These are phyloP conservation scores for Nyctanthes arbortristis DNA, from an alignment of 257 asterid genomes.

Conservation along the genomic window DNA sequence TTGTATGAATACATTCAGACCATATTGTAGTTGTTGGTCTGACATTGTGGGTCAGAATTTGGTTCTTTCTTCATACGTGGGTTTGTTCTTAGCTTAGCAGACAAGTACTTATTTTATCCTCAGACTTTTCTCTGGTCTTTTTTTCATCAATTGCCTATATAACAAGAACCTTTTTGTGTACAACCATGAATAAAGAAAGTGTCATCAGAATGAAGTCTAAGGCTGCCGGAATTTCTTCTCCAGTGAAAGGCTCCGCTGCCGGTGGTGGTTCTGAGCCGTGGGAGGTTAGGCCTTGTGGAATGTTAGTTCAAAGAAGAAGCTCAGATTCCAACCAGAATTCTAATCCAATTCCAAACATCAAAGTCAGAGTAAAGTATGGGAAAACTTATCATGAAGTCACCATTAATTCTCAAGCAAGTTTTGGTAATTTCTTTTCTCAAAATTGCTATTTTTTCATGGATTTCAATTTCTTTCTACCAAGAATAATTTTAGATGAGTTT, in stretches of 20 bases:
- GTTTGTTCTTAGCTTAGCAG: conserved; percentile 82
- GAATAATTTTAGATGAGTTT: neutral
- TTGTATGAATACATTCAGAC: conserved; percentile 31
- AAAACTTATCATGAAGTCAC: conserved; percentile 59
- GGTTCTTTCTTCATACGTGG: conserved; percentile 63
- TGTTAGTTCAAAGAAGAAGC: conserved; percentile 81
- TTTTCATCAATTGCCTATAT: conserved; percentile 12
- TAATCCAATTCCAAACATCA: conserved; percentile 47
- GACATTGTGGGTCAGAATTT: conserved; percentile 71
- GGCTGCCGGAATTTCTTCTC: conserved; percentile 42
- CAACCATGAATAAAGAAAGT: conserved; percentile 42
- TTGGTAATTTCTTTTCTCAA: conserved; percentile 46
- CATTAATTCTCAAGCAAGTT: conserved; percentile 75
- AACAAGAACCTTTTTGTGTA: neutral
- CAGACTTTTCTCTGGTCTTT: conserved; percentile 15
- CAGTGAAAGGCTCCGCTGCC: conserved; percentile 31
- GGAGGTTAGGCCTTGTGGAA: conserved; percentile 91
- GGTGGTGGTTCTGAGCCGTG: conserved; percentile 37
- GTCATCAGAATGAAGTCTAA: conserved; percentile 60
- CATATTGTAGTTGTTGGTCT: conserved; percentile 42
- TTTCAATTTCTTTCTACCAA: neutral
- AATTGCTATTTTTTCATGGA: neutral
- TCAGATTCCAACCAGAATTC: conserved; percentile 57
- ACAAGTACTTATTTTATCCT: conserved; percentile 46
- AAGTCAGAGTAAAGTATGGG: conserved; percentile 66